Conservation (phyloP, 2,329 filamentous ascomycete genomes). For the Diaporthe ampelina region DNA sequence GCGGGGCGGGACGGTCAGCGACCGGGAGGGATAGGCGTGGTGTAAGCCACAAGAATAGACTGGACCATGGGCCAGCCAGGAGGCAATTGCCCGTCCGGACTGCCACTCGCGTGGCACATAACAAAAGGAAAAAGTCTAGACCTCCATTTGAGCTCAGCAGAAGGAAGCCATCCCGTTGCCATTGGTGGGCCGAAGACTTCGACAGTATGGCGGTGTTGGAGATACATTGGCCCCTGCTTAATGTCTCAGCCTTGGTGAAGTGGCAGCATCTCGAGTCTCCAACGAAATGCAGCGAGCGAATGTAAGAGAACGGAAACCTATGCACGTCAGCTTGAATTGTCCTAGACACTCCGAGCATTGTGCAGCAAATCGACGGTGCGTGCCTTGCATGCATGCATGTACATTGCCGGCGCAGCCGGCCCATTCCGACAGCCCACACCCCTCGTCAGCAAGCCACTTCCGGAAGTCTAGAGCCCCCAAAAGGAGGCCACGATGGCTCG, state of each 20-base stretch:
- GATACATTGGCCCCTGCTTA: constrained; percentile 10
- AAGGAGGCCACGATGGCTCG: constrained; percentile 14
- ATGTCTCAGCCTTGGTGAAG: not conserved
- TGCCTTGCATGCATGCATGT: constrained; percentile 18
- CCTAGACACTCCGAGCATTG: constrained; percentile 9
- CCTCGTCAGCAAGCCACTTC: constrained; percentile 23
- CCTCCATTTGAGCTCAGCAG: not conserved
- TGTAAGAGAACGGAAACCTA: constrained; percentile 13
- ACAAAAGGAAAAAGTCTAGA: constrained; percentile 2
- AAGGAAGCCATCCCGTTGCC: not conserved
- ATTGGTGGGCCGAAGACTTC: constrained; percentile 5
- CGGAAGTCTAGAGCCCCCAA: not conserved
- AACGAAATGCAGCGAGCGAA: not conserved
- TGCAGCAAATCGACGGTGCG: not conserved
- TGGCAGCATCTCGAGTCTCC: not conserved
- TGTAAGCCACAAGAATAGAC: constrained; percentile 28
- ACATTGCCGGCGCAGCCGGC: constrained; percentile 5
- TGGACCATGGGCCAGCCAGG: not conserved
- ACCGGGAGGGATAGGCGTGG: not conserved
- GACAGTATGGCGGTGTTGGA: constrained; percentile 1
- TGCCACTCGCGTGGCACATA: not conserved
- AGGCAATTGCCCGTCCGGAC: not conserved
- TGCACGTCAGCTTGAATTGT: constrained; percentile 10
- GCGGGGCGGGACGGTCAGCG: not conserved
- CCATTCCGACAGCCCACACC: constrained; percentile 19